Base-by-base conservation (phyloP, 2,329 filamentous ascomycete species). In the Pestalotiopsis fici region DNA sequence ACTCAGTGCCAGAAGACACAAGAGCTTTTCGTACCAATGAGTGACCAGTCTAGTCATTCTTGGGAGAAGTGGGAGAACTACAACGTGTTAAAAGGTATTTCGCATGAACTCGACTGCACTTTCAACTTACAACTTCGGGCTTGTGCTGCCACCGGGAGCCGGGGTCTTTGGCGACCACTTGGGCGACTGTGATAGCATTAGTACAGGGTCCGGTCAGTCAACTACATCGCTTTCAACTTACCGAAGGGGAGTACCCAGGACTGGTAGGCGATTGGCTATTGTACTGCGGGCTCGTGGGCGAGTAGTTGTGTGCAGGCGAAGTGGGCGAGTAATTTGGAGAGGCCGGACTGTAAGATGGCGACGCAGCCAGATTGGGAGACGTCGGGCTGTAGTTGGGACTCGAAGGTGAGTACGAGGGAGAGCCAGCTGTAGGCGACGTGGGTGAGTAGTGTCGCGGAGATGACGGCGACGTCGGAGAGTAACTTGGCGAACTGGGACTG, bases 321-420 rank as follows among this genome's bases (percentile, higher is more conserved):
- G 91, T 93, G 2, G 93, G 92, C 66, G 92, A 94, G 83, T 93
- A 95, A 27, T 86, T 88, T n/a, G 91, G 92, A 62, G 91, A 93
- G 3, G 90, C 90, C 59, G 91, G 91, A 37, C 86, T 88, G 79
- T 91, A 92, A 3, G 84, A 85, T n/a, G 85, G 88, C 69, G 89
- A 86, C 37, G 87, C 84, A 12, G 85, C 80, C 73, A 86, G 79
- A 76, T 84, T 88, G 72, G 84, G 90, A 64, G 87, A 91, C 3
- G 90, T 88, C n/a, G 90, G 90, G 74, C 89, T 91, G 80, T 93
- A 93, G 74, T 86, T 89, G 66, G 91, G 91, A 71, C 88, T 91
- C 5, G 89, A 90, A 3, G 91, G 90, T 3, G 89, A 91, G 79
- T 93, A 94, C 69, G 85, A 88, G 47, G 91, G 91, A 55, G 91